A percentile compares a stretch with the other conserved stretches of the same genome.
Conservation (phyloP, 176 grass and related monocot species). For the Themeda triandra region DNA sequence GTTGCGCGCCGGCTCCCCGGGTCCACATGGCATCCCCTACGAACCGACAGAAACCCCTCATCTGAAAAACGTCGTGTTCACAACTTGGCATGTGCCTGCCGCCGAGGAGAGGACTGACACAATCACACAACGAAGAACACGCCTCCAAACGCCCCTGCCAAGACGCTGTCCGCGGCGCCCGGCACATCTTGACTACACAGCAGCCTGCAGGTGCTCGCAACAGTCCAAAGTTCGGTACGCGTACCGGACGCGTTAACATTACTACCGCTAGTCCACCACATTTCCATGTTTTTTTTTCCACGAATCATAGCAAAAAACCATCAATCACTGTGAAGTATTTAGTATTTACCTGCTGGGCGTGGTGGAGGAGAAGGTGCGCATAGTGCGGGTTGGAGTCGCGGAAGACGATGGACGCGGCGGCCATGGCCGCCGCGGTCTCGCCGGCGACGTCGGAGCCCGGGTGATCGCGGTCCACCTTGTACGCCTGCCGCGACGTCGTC, state of each 20-base stretch:
- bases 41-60: constrained; percentile 35
- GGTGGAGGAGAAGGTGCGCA: constrained; percentile 69
- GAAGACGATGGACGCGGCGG: constrained; percentile 69
- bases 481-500: constrained; percentile 81
- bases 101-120: background rate
- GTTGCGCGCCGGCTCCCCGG: constrained; percentile 29
- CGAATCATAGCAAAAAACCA: background rate
- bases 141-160: background rate
- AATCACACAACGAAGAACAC: constrained; percentile 13
- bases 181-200: constrained; percentile 18
- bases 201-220: constrained; percentile 20
- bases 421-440: constrained; percentile 77
- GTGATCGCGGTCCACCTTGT: constrained; percentile 67
- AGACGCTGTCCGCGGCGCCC: background rate
- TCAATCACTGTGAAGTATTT: rapidly evolving
- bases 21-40: constrained; percentile 40
- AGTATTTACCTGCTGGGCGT: constrained; percentile 52
- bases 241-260: background rate
- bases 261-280: background rate
- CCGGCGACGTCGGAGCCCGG: constrained; percentile 85
- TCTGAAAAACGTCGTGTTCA: constrained; percentile 29
- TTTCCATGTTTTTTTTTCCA: background rate
- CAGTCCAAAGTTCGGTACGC: constrained; percentile 36
- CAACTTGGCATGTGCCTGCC: constrained; percentile 43
- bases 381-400: constrained; percentile 71